Conservation (phyloP, 106 monocot genomes). For the Iris macrosiphon region DNA sequence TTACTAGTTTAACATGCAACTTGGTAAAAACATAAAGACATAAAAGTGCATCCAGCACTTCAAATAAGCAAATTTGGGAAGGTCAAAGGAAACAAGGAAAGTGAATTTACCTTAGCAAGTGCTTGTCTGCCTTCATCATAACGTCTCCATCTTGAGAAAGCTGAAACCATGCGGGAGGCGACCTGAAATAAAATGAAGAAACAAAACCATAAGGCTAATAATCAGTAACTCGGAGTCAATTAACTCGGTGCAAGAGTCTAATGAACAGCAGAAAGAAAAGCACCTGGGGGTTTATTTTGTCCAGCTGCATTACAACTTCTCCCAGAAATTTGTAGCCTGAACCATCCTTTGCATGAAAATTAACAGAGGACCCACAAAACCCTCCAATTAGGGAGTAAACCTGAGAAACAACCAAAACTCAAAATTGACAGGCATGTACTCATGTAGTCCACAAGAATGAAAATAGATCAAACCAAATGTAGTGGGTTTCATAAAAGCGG, state of each 20-base stretch:
- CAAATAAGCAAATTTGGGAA: no score
- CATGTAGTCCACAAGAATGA: no score
- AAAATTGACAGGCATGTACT: no score
- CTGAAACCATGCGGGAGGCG: conserved; percentile 95
- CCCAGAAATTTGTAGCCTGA: conserved; percentile 97
- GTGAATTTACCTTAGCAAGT: conserved; percentile 70
- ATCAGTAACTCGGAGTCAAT: no score
- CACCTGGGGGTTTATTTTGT: conserved; percentile 97
- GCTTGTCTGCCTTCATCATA: conserved; percentile 76
- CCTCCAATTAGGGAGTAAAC: conserved; percentile 92
- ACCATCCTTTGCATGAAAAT: conserved; percentile 98
- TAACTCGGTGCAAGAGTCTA: no score
- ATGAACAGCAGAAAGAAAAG: background rate
- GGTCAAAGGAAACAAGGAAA: background rate
- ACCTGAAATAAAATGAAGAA: conserved; percentile 35
- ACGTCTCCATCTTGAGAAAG: conserved; percentile 91
- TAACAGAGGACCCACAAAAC: conserved; percentile 85
- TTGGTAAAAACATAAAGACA: no score
- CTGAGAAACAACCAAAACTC: conserved; percentile 21
- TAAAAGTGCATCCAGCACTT: no score
- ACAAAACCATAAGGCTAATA: no score
- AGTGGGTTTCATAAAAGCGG: no score
- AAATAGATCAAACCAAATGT: no score
- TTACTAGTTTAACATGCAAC: no score
- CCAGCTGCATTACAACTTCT: conserved; percentile 83